Conservation (phyloP, 164 flowering plant species). For the Liriodendron chinense region DNA sequence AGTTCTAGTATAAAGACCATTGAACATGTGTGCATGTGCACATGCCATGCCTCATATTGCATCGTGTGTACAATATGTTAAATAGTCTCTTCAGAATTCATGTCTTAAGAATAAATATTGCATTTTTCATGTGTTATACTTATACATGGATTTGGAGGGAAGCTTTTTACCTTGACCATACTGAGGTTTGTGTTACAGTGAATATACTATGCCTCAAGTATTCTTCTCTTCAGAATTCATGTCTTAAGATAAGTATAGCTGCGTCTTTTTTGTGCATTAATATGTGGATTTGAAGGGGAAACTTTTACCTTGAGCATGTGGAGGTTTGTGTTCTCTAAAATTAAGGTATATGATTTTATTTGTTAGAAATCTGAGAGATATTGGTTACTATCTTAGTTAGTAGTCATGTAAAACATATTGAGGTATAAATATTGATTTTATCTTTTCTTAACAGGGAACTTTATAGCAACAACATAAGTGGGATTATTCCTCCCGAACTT, state of each 20-base stretch:
- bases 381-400: background rate
- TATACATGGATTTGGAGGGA: background rate
- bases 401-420: background rate
- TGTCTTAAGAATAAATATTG: background rate
- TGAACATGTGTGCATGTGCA: too few relatives aligned
- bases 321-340: background rate
- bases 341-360: background rate
- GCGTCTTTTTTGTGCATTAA: background rate
- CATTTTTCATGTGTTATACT: background rate
- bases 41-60: background rate
- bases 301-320: background rate
- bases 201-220: background rate
- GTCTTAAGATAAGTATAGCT: too few relatives aligned
- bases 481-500: constrained; percentile 77
- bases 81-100: background rate
- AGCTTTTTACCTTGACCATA: background rate
- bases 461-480: constrained; percentile 84
- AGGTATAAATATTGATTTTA: background rate
- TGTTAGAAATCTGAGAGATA: background rate
- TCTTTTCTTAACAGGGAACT: constrained; percentile 63
- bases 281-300: background rate
- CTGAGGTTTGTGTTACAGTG: background rate
- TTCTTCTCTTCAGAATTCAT: too few relatives aligned
- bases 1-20: too few relatives aligned
- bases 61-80: background rate